Evolutionary conservation across 345 rosid species (phyloP), one percentile per base, ranked within the genome.

Genomic region (Arabis alpina): DNA sequence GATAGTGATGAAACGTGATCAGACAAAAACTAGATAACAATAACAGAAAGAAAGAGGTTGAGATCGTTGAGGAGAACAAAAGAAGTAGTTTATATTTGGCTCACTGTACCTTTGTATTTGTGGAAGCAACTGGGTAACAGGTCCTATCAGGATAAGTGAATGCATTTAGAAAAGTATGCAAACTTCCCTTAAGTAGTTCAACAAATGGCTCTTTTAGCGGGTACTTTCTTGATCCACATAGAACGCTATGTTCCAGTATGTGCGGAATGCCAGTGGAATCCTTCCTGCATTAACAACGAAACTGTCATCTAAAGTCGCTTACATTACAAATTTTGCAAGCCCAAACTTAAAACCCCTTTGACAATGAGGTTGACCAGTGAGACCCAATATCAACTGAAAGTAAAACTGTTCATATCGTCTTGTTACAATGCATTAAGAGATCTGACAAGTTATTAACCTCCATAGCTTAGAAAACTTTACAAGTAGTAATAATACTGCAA

Each of bases 231-330:
- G 99, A 94, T 50, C 99, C 99, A 71, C 99, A 94, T 11, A 94
- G 78, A 6, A 94, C 99, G 60, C 98, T 89, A 78, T 94, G 99
- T 74, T 94, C 98, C 82, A 94, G 69, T 71, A 94, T 91, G 85
- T 91, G 99, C 10, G 99, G 99, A 76, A 94, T 92, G 61, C 97
- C 99, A 56, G 98, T 89, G 43, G 99, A 94, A 88, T 94, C 89
- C 76, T 84, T 85, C 75, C 99, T 91, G 87, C 90, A 87, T 70
- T 37, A 37, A 73, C 61, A 76, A 55, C 8, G 1, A 34, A 70
- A 25, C 65, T 2, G 40, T 47, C 1, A 48, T 68, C 19, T 39
- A 19, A 19, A 68, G 13, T 0, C 6, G 5, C 44, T 16, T 15
- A 9, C 60, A 50, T 12, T 19, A 40, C n/a, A 41, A 13, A 23